These are phyloP conservation scores for Corynespora cassiicola DNA, from an alignment of 2,329 filamentous ascomycete species.

Conservation along the genomic window DNA sequence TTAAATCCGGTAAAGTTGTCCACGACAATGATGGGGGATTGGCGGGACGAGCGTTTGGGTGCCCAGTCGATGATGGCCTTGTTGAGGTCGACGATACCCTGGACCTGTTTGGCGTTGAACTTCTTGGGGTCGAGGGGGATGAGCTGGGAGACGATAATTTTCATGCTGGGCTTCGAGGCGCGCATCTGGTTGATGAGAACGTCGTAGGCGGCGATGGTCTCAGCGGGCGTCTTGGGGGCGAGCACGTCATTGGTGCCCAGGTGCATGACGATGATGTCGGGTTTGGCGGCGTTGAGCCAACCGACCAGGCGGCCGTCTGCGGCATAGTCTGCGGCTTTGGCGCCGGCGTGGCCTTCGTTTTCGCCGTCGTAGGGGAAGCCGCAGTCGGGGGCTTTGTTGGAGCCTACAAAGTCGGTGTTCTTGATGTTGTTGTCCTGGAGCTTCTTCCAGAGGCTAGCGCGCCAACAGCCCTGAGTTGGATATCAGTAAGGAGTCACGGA, in stretches of 20 bases:
- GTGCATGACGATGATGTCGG: conserved; percentile 56
- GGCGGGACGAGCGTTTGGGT: conserved; percentile 22
- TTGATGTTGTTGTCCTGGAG: conserved; percentile 27
- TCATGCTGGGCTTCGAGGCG: conserved; percentile 47
- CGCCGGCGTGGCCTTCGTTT: conserved; percentile 55
- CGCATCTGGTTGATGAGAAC: conserved; percentile 52
- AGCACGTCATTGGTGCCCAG: conserved; percentile 54
- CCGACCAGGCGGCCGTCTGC: conserved; percentile 44
- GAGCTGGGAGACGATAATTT: conserved; percentile 41
- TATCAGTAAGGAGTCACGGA: too few relatives aligned
- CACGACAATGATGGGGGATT: conserved; percentile 34
- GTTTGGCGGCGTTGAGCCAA: conserved; percentile 48
- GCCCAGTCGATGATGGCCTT: conserved; percentile 21
- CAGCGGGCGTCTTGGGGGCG: conserved; percentile 36
- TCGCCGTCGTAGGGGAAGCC: conserved; percentile 51
- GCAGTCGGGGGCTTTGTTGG: conserved; percentile 41
- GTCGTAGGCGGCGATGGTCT: conserved; percentile 47
- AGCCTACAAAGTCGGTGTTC: conserved; percentile 45
- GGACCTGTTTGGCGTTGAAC: too few relatives aligned
- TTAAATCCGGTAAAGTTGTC: conserved; percentile 39
- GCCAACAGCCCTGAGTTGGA: conserved; percentile 41
- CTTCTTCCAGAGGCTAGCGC: conserved; percentile 38
- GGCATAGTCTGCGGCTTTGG: conserved; percentile 48
- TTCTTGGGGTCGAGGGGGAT: conserved; percentile 23
- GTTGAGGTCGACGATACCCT: conserved; percentile 22